phyloP scores from a whole-genome alignment of 164 flowering plant species.

The Litsea cubeba region DNA sequence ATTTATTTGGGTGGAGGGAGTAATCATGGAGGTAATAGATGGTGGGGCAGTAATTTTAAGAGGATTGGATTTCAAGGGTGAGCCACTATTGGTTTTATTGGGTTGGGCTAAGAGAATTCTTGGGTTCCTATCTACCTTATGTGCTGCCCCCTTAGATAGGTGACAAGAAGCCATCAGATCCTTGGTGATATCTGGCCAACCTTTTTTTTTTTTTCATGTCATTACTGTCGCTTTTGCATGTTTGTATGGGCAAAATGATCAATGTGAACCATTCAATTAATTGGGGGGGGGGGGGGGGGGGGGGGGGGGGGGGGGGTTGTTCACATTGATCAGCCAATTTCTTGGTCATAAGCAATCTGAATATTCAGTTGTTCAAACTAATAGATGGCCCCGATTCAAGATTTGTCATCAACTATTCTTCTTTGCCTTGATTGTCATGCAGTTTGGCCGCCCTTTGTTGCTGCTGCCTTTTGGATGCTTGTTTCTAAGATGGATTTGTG shows the following conservation, averaged over 20 bases:
- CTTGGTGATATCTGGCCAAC: not conserved
- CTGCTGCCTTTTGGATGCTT: slow-evolving; percentile 14
- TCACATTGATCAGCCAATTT: too few relatives aligned
- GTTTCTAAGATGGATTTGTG: slow-evolving; percentile 3
- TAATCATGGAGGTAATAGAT: too few relatives aligned
- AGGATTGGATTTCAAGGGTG: not conserved
- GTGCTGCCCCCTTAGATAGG: not conserved
- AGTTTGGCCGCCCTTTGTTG: slow-evolving; percentile 15
- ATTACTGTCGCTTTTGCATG: too few relatives aligned
- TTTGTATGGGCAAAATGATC: too few relatives aligned
- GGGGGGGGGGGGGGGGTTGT: too few relatives aligned
- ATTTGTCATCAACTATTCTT: too few relatives aligned
- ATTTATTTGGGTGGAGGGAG: not conserved
- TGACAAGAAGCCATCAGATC: not conserved
- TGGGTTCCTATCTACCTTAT: not conserved
- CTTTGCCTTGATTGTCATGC: not conserved
- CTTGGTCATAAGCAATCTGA: too few relatives aligned
- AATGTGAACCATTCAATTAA: too few relatives aligned
- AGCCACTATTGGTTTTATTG: too few relatives aligned
- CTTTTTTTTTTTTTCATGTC: not conserved
- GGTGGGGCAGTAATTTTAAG: not conserved
- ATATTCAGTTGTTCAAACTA: too few relatives aligned
- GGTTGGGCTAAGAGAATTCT: not conserved
- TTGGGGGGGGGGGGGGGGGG: too few relatives aligned
- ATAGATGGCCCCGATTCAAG: too few relatives aligned